Percentiles rank a stretch among this genome's conserved stretches.
phyloP scores from a whole-genome alignment of 2,329 filamentous ascomycete species.

The Ophiostoma sp. region DNA sequence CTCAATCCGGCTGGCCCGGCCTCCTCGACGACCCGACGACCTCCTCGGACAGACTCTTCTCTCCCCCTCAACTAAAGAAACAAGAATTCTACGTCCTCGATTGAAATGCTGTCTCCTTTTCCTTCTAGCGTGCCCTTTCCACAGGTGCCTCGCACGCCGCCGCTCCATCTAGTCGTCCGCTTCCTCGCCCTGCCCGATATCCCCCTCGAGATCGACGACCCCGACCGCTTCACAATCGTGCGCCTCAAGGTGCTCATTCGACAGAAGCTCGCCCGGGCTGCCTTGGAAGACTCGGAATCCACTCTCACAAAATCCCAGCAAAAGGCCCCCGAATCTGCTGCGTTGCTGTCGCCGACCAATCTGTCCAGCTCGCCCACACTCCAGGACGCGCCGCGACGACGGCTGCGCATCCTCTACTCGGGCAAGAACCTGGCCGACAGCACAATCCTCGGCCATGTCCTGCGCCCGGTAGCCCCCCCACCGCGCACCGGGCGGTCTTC shows the following conservation, averaged over 20 bases:
- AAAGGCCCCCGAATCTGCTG: neutral
- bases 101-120: neutral
- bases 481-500: constrained; percentile 39
- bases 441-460: constrained; percentile 60
- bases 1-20: constrained; percentile 4
- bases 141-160: constrained; percentile 27
- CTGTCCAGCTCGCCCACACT: constrained; percentile 13
- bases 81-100: neutral
- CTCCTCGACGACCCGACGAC: constrained; percentile 10
- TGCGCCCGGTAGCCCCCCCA: constrained; percentile 58
- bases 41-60: neutral
- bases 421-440: constrained; percentile 79
- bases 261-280: constrained; percentile 46
- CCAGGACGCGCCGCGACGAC: constrained; percentile 46
- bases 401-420: constrained; percentile 82
- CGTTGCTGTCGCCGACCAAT: neutral
- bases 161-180: constrained; percentile 76
- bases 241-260: constrained; percentile 81
- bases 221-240: constrained; percentile 65
- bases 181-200: constrained; percentile 86
- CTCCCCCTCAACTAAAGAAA: neutral
- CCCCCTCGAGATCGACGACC: constrained; percentile 65
- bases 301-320: constrained; percentile 33
- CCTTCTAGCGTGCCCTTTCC: constrained; percentile 13
- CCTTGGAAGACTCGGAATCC: neutral